Conservation (phyloP, 2,329 filamentous ascomycete genomes). For the Xylariomycetidae sp. region DNA sequence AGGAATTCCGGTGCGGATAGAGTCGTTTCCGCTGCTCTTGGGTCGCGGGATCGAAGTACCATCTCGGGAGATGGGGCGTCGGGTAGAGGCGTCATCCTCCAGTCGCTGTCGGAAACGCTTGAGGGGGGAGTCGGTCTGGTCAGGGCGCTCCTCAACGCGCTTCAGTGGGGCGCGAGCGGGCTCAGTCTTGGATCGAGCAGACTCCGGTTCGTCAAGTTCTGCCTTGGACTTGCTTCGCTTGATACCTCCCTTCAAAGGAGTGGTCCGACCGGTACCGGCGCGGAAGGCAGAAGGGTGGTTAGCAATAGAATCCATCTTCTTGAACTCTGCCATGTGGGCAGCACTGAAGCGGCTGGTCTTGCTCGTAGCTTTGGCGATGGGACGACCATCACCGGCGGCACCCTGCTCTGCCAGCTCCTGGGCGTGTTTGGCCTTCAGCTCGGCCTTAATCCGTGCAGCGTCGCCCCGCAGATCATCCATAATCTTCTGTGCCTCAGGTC, state of each 20-base stretch:
- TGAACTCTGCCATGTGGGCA: conserved; percentile 80
- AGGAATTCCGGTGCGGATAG: conserved; percentile 25
- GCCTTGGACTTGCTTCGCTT: conserved; percentile 47
- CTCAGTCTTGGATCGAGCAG: conserved; percentile 27
- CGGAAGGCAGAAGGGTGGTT: conserved; percentile 77
- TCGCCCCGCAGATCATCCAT: conserved; percentile 63
- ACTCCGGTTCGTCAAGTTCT: conserved; percentile 55
- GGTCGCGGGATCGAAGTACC: conserved; percentile 42
- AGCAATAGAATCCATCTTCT: conserved; percentile 96
- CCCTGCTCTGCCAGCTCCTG: conserved; percentile 43
- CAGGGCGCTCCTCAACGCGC: conserved; percentile 14
- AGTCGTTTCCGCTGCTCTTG: conserved; percentile 37
- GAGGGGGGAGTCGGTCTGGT: conserved; percentile 37
- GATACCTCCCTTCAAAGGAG: conserved; percentile 40
- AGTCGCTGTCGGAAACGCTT: conserved; percentile 68
- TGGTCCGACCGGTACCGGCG: conserved; percentile 45
- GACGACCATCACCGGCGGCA: conserved; percentile 47
- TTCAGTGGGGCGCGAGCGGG: conserved; percentile 22
- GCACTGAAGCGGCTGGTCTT: conserved; percentile 76
- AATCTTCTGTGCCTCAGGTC: conserved; percentile 53
- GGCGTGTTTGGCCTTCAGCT: conserved; percentile 57
- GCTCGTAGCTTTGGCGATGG: conserved; percentile 74
- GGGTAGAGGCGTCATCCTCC: conserved; percentile 63
- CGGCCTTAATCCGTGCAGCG: conserved; percentile 62
- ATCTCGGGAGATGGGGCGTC: conserved; percentile 41